phyloP scores from a whole-genome alignment of 2,329 filamentous ascomycete genomes.

The Cladosporium cucumerinum region DNA sequence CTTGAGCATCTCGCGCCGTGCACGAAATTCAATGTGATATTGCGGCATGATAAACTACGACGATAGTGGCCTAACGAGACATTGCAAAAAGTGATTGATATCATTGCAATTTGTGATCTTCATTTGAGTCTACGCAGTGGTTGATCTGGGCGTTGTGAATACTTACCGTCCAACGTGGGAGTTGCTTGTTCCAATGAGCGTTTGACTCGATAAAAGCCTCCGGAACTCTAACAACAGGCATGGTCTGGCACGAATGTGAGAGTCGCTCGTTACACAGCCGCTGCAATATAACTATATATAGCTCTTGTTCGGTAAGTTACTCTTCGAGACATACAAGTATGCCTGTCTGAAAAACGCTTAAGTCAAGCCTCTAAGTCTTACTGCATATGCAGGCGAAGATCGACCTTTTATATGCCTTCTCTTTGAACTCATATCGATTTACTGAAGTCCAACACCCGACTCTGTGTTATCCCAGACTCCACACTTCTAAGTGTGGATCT shows the following conservation, averaged over 20 bases:
- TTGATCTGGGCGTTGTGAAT: background rate
- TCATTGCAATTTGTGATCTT: too few relatives aligned
- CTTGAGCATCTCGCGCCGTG: background rate
- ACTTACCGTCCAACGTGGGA: background rate
- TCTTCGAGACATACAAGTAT: background rate
- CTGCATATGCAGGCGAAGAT: too few relatives aligned
- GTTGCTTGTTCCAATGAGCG: background rate
- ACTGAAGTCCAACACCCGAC: background rate
- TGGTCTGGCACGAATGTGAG: background rate
- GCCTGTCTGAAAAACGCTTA: background rate
- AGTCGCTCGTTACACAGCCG: background rate
- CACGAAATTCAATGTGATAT: background rate
- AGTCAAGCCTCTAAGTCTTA: too few relatives aligned
- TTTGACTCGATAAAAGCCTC: background rate
- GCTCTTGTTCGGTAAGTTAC: background rate
- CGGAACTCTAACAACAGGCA: background rate
- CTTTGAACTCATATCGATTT: background rate
- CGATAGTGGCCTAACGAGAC: background rate
- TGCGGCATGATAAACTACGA: background rate
- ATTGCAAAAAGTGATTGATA: background rate
- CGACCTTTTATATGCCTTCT: too few relatives aligned
- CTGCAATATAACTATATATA: background rate
- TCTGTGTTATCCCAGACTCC: background rate
- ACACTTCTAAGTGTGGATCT: background rate
- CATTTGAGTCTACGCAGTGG: background rate